Evolutionary conservation across 176 grass and related monocot species (phyloP).

Genomic region (Ensete ventricosum): DNA sequence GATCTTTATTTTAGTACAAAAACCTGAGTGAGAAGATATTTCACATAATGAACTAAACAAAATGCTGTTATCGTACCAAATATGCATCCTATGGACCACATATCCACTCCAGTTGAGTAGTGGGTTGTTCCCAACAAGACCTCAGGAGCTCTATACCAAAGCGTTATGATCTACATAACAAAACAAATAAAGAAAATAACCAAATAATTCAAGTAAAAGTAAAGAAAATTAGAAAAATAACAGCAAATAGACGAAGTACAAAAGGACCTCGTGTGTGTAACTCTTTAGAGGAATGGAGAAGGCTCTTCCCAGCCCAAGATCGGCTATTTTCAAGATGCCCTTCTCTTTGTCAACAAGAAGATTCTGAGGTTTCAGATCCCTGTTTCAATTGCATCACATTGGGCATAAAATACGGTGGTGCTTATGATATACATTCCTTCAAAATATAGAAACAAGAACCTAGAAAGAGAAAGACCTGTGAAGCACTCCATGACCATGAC

Average conservation of each 20-base stretch:
- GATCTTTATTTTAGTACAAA: too few species aligned
- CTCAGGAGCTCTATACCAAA: slow-evolving; percentile 97
- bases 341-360: slow-evolving; percentile 96
- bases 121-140: slow-evolving; percentile 79
- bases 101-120: slow-evolving; percentile 93
- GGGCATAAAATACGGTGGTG: background rate
- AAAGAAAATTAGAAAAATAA: background rate
- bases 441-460: slow-evolving; percentile 7
- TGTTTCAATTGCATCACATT: slow-evolving; percentile 13
- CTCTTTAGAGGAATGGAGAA: slow-evolving; percentile 87
- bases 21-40: background rate
- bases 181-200: background rate
- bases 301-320: slow-evolving; percentile 74
- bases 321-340: slow-evolving; percentile 86
- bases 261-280: slow-evolving; percentile 88
- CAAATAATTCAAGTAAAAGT: background rate
- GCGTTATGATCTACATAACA: slow-evolving; percentile 61
- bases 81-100: slow-evolving; percentile 92
- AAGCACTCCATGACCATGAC: slow-evolving; percentile 87
- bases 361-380: slow-evolving; percentile 95
- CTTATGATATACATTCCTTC: background rate
- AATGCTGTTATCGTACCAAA: slow-evolving; percentile 45
- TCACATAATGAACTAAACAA: background rate
- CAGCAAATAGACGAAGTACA: background rate
- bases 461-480: slow-evolving; percentile 53